Evolutionary conservation across 768 basidiomycete species (phyloP).

Genomic region (Auriscalpium vulgare): DNA sequence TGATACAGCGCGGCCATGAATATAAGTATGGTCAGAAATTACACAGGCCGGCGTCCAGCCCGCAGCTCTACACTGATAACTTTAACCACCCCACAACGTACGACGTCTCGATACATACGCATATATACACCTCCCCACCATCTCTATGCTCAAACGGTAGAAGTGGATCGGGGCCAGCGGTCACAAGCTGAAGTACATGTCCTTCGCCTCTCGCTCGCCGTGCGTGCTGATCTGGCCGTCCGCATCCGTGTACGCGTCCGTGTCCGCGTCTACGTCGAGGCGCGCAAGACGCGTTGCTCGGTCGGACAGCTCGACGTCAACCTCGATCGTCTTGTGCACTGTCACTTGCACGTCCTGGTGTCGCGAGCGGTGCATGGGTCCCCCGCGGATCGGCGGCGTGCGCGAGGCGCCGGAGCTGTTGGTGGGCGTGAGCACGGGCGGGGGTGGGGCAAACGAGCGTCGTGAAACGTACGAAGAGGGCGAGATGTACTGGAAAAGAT

Average conservation of each 20-base stretch:
- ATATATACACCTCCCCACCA: background rate
- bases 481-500: slow-evolving; percentile 4
- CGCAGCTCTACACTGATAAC: no score
- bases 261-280: background rate
- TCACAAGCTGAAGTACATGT: background rate
- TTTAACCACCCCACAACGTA: no score
- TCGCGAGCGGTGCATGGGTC: background rate
- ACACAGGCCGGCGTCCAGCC: no score
- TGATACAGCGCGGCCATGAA: no score
- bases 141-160: background rate
- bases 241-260: background rate
- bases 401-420: background rate
- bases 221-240: background rate
- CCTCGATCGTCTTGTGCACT: slow-evolving; percentile 2
- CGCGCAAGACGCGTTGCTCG: background rate
- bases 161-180: background rate
- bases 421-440: background rate
- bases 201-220: slow-evolving; percentile 5
- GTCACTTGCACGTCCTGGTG: background rate
- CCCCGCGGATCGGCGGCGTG: background rate
- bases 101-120: no score
- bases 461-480: background rate
- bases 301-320: background rate
- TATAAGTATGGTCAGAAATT: no score
- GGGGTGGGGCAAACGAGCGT: background rate